Evolutionary conservation across 768 basidiomycete genomes (phyloP).

Genomic region (Suillus clintonianus): DNA sequence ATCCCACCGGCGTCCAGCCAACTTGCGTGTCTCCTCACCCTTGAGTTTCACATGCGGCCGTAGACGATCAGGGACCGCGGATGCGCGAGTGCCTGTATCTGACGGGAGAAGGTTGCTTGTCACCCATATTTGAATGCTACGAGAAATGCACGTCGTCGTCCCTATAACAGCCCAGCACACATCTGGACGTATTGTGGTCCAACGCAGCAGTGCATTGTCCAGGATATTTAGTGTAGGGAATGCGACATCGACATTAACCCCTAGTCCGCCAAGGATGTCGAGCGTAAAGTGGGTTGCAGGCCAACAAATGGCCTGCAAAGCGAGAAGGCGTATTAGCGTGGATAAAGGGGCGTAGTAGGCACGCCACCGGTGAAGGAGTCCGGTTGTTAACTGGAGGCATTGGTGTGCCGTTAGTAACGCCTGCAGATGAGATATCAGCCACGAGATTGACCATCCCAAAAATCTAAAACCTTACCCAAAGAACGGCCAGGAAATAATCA

Average conservation of each 20-base stretch:
- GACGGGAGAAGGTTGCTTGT: constrained; percentile 73
- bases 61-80: constrained; percentile 19
- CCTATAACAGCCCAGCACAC: constrained; percentile 89
- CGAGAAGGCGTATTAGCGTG: constrained; percentile 88
- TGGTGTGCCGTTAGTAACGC: constrained; percentile 86
- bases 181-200: constrained; percentile 69
- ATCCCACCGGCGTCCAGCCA: constrained; percentile 71
- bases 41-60: constrained; percentile 22
- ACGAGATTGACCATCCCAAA: background rate
- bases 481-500: constrained; percentile 66
- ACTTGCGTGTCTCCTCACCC: constrained; percentile 20
- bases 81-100: constrained; percentile 6
- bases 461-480: constrained; percentile 58
- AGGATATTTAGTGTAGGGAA: constrained; percentile 15
- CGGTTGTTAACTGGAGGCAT: constrained; percentile 84
- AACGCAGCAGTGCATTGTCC: constrained; percentile 31
- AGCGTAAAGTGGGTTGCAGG: constrained; percentile 88
- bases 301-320: constrained; percentile 96
- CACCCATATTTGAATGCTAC: constrained; percentile 92
- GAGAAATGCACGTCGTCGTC: constrained; percentile 81
- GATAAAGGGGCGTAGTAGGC: constrained; percentile 87
- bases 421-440: constrained; percentile 39
- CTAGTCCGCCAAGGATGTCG: constrained; percentile 56
- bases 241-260: constrained; percentile 14
- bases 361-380: constrained; percentile 87